These are phyloP conservation scores for Posidonia oceanica DNA, from an alignment of 116 monocot species.

Conservation along the genomic window DNA sequence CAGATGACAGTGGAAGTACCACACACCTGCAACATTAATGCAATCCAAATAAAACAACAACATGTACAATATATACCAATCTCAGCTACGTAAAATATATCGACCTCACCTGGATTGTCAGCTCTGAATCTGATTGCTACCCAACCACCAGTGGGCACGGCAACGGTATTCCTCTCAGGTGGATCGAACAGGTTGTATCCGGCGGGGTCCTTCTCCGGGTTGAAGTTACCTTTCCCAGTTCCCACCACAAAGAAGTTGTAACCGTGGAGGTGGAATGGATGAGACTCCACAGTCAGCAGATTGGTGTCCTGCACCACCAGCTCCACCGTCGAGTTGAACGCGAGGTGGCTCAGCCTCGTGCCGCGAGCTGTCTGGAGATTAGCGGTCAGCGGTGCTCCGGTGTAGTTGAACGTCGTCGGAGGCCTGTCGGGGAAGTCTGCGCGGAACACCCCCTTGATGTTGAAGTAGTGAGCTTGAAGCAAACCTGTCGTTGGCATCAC, in stretches of 20 bases:
- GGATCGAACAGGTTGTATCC: constrained; percentile 61
- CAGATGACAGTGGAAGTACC: constrained; percentile 16
- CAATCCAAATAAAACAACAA: no score
- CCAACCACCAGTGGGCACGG: constrained; percentile 55
- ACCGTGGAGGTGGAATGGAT: constrained; percentile 54
- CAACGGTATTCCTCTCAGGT: constrained; percentile 46
- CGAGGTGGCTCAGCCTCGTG: constrained; percentile 30
- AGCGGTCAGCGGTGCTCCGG: not conserved
- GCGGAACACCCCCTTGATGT: constrained; percentile 28
- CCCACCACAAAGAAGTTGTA: constrained; percentile 56
- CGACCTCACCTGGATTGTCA: constrained; percentile 45
- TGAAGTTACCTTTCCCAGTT: constrained; percentile 35
- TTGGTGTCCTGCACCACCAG: constrained; percentile 55
- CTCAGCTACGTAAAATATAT: no score
- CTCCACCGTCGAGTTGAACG: constrained; percentile 34
- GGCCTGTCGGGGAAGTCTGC: constrained; percentile 46
- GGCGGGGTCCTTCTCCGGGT: constrained; percentile 19
- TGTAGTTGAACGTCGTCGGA: constrained; percentile 13
- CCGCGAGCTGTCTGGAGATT: constrained; percentile 23
- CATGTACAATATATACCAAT: no score
- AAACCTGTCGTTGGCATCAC: constrained; percentile 40
- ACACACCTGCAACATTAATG: constrained; percentile 5
- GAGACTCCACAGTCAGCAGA: constrained; percentile 32
- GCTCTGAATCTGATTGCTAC: constrained; percentile 47
- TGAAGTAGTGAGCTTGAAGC: constrained; percentile 47